A percentile compares a stretch with the other conserved stretches of the same genome.
Evolutionary conservation across 1,284 basidiomycete genomes (phyloP).

Genomic region (Microbotryum silenes-acaulis): DNA sequence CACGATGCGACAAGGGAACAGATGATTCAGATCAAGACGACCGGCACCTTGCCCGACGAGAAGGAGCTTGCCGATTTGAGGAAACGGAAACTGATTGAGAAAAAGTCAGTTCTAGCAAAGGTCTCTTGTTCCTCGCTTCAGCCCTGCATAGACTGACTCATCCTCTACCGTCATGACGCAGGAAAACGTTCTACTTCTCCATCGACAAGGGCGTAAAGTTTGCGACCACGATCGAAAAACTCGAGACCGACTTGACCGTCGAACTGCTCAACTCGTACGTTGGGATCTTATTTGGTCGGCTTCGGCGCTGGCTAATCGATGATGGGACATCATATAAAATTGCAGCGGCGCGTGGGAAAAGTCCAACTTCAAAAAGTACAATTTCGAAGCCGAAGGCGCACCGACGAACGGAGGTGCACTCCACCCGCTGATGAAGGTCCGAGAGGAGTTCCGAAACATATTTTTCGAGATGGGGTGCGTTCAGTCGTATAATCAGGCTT

Average conservation of each 20-base stretch:
- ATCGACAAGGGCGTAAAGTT: constrained; percentile 80
- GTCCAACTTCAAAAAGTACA: constrained; percentile 93
- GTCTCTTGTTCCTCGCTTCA: background rate
- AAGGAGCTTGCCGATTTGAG: constrained; percentile 74
- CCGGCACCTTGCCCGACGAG: constrained; percentile 59
- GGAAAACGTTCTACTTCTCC: constrained; percentile 92
- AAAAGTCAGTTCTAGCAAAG: constrained; percentile 37
- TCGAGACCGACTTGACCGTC: constrained; percentile 93
- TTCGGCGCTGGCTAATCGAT: too few relatives aligned
- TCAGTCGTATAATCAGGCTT: background rate
- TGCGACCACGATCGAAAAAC: constrained; percentile 86
- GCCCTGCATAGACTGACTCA: background rate
- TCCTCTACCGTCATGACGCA: constrained; percentile 39
- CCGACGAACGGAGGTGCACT: constrained; percentile 82
- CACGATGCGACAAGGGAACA: constrained; percentile 67
- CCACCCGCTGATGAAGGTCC: constrained; percentile 93
- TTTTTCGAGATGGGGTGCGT: constrained; percentile 98
- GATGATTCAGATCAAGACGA: constrained; percentile 64
- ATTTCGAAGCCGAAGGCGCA: constrained; percentile 93
- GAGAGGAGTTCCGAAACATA: constrained; percentile 95
- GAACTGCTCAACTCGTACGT: constrained; percentile 86
- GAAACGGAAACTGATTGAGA: constrained; percentile 73
- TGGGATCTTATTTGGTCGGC: constrained; percentile 4
- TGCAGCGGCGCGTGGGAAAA: constrained; percentile 82
- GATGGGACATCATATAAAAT: background rate